phyloP scores from a whole-genome alignment of 164 flowering plant species.

The Kalanchoe fedtschenkoi region DNA sequence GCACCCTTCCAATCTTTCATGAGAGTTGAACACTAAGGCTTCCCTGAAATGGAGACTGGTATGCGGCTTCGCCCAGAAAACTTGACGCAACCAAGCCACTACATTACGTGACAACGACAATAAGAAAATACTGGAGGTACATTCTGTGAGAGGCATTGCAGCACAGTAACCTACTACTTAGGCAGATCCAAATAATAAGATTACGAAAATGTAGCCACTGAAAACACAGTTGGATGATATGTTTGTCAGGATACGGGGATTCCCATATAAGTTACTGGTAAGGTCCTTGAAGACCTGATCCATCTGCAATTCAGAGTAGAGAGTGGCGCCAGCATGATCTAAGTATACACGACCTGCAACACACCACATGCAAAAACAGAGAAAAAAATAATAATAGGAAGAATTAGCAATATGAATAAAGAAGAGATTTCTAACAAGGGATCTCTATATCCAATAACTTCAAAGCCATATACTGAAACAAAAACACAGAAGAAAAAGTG shows the following conservation, averaged over 20 bases:
- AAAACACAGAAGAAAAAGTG: not conserved
- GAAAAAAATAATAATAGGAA: not conserved
- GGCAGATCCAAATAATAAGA: not conserved
- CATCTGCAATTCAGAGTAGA: slow-evolving; percentile 88
- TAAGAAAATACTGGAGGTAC: too few species aligned
- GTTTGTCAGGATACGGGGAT: slow-evolving; percentile 77
- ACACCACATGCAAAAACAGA: not conserved
- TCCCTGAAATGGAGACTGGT: too few species aligned
- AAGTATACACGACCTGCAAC: slow-evolving; percentile 53
- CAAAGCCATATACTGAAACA: not conserved
- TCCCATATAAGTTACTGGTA: slow-evolving; percentile 59
- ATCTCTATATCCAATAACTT: not conserved
- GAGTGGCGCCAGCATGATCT: slow-evolving; percentile 94
- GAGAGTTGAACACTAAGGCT: too few species aligned
- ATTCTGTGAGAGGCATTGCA: too few species aligned
- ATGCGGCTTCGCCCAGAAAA: too few species aligned
- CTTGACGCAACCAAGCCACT: too few species aligned
- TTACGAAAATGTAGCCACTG: not conserved
- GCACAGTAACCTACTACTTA: not conserved
- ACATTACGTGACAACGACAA: too few species aligned
- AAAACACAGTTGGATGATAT: not conserved
- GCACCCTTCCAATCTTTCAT: too few species aligned
- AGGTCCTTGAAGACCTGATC: slow-evolving; percentile 61
- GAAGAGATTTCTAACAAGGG: not conserved
- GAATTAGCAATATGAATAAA: not conserved